Evolutionary conservation across 257 asterid genomes (phyloP), one percentile per base, ranked within the genome.

Genomic region (Jaltomata sinuosa): DNA sequence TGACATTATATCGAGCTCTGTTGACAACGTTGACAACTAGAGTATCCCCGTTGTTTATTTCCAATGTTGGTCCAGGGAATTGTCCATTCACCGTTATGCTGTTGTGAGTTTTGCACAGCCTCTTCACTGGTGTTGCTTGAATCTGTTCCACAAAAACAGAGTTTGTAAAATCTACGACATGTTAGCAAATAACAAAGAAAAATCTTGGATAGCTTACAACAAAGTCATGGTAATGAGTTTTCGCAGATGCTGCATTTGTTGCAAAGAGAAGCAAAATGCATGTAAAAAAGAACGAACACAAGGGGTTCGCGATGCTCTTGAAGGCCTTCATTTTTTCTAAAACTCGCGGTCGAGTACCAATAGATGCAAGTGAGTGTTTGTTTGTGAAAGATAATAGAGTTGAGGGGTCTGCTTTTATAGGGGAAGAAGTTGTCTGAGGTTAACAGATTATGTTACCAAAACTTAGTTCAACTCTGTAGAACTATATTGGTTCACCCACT

Each of bases 51-150:
- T 94, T 88, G 79, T 92, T 91, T 15, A 93, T 95, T 84, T 91
- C 96, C 84, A 93, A 34, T 0, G 96, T 94, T 2, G 98, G 98
- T 12, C 98, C 97, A 0, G 98, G 97, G 55, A 59, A 92, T 93
- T 92, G 91, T 22, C 98, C 98, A 16, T 93, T 95, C 25, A 95
- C 97, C 0, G 98, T 92, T 15, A 92, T 92, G 2, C 83, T 32
- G 82, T 87, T 92, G 84, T 91, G 98, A 68, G 92, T 93, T 11
- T 91, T 92, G 96, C 97, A 95, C 93, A 94, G 94, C 94, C 98
- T 94, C 92, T 91, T 95, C 95, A 95, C 97, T 81, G 91, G 89
- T 16, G 92, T 91, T 82, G 94, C 98, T 90, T 94, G 93, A 80
- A 94, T 84, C 98, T 95, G 79, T 87, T 86, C 36, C 84, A 86